Conservation (phyloP, 2,329 filamentous ascomycete genomes). For the Epichloe coenophiala region DNA sequence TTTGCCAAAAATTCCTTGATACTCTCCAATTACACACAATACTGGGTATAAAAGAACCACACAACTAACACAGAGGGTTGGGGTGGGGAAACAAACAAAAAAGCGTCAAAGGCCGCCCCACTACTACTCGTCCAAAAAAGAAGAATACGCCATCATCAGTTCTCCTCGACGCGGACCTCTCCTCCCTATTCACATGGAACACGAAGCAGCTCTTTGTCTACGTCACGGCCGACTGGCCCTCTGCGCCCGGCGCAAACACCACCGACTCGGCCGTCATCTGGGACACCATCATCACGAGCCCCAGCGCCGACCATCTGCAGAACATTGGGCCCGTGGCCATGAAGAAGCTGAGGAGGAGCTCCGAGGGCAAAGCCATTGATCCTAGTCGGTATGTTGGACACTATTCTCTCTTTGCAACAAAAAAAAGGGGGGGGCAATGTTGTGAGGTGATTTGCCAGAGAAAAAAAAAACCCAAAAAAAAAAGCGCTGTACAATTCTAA, state of each 20-base stretch:
- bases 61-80: no score
- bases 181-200: slow-evolving; percentile 95
- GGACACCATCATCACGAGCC: slow-evolving; percentile 82
- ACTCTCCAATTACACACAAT: no score
- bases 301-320: slow-evolving; percentile 47
- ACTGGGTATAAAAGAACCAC: no score
- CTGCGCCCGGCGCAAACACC: slow-evolving; percentile 20
- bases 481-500: no score
- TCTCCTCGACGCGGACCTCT: slow-evolving; percentile 88
- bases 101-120: slow-evolving; percentile 84
- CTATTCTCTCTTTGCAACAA: neutral
- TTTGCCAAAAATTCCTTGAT: no score
- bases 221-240: slow-evolving; percentile 65
- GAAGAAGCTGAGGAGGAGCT: slow-evolving; percentile 48
- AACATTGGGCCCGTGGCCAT: slow-evolving; percentile 46
- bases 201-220: slow-evolving; percentile 98
- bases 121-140: slow-evolving; percentile 84
- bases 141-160: slow-evolving; percentile 92
- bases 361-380: slow-evolving; percentile 46
- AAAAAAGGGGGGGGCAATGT: slow-evolving; percentile 20
- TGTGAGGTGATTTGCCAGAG: neutral
- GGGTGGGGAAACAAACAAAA: no score
- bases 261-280: slow-evolving; percentile 77
- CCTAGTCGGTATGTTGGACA: slow-evolving; percentile 33
- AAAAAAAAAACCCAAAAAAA: neutral